Conservation (phyloP, 257 asterid species). For the Vinca minor region DNA sequence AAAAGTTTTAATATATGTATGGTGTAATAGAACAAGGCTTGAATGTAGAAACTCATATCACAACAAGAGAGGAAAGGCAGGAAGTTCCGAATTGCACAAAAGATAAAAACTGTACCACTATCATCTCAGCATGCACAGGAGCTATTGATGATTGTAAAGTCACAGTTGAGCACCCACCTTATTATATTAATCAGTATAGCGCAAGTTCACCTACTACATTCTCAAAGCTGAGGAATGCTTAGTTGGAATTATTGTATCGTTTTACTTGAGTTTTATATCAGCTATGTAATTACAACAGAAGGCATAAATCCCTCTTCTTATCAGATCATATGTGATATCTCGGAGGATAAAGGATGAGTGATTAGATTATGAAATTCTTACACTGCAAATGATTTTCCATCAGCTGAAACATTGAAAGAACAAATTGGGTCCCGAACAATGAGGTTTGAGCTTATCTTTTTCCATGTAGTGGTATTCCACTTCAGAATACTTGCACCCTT, state of each 20-base stretch:
- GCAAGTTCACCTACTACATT: neutral
- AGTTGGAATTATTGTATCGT: neutral
- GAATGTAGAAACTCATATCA: neutral
- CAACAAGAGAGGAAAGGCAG: neutral
- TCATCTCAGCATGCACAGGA: neutral
- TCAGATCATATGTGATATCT: neutral
- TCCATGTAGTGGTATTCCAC: slow-evolving; percentile 68
- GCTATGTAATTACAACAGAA: no score
- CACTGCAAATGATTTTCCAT: slow-evolving; percentile 81
- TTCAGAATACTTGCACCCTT: slow-evolving; percentile 55
- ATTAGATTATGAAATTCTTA: slow-evolving; percentile 30
- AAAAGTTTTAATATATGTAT: no score
- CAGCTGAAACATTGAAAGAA: slow-evolving; percentile 78
- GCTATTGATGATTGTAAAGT: neutral
- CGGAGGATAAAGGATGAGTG: neutral
- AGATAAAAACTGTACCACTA: neutral
- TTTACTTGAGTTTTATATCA: no score
- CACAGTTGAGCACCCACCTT: neutral
- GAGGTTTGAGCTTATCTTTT: slow-evolving; percentile 51
- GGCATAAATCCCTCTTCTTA: no score
- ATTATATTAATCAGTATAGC: neutral
- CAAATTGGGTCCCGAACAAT: slow-evolving; percentile 58
- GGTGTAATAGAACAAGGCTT: no score
- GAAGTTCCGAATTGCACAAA: neutral
- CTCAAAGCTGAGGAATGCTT: neutral